phyloP scores from a whole-genome alignment of 257 asterid genomes.

The Solanum verrucosum region DNA sequence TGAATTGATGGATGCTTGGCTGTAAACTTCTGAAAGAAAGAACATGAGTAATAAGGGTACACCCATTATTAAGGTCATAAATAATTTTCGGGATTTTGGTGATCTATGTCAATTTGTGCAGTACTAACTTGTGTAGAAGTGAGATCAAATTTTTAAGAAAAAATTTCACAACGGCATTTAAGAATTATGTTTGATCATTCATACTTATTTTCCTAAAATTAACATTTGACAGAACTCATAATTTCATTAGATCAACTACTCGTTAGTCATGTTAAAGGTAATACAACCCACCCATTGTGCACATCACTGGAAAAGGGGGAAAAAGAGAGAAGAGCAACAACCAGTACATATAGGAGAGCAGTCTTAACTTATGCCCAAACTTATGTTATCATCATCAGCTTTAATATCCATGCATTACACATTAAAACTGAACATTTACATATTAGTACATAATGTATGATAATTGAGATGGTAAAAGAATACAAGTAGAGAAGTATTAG shows the following conservation, averaged over 20 bases:
- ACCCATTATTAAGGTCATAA: not conserved
- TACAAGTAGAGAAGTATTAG: not conserved
- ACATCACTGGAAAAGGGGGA: not conserved
- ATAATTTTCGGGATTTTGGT: not conserved
- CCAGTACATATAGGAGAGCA: not conserved
- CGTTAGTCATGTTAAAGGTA: not conserved
- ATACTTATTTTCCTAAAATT: not conserved
- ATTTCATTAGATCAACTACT: not conserved
- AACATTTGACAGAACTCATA: not conserved
- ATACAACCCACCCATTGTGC: not conserved
- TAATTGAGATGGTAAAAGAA: not conserved
- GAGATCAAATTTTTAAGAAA: not conserved
- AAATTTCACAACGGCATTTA: not conserved
- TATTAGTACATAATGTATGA: not conserved
- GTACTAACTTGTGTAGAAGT: not conserved
- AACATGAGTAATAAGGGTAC: not conserved
- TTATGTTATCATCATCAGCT: not conserved
- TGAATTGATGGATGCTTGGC: not conserved
- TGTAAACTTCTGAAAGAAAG: not conserved
- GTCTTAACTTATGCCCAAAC: not conserved
- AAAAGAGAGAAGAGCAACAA: not conserved
- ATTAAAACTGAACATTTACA: not conserved
- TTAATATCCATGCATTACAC: not conserved
- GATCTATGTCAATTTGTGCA: not conserved
- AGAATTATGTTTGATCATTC: not conserved